A percentile compares a stretch with the other conserved stretches of the same genome.
Evolutionary conservation across 106 monocot genomes (phyloP).

Genomic region (Phalaenopsis aphrodite): DNA sequence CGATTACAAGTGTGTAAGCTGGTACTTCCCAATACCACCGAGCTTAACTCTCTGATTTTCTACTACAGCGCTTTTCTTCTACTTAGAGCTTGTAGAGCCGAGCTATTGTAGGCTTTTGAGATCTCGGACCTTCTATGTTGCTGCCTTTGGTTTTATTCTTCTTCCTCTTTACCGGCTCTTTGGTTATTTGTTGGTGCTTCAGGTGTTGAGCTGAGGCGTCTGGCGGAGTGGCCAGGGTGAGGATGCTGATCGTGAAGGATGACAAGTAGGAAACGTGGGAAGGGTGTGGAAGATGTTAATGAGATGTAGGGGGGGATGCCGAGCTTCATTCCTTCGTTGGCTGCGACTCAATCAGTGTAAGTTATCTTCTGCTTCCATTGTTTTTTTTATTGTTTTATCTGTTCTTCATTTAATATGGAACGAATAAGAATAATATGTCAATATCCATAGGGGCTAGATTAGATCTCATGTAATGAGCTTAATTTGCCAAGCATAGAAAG

Average conservation of each 20-base stretch:
- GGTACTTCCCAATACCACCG: background rate
- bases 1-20: background rate
- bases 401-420: background rate
- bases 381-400: background rate
- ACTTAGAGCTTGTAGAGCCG: background rate
- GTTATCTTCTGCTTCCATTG: background rate
- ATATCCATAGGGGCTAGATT: background rate
- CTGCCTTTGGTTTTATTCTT: background rate
- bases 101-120: background rate
- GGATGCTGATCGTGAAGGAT: background rate
- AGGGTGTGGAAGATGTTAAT: background rate
- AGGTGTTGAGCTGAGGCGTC: background rate
- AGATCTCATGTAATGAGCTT: background rate
- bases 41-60: background rate
- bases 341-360: background rate
- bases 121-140: background rate
- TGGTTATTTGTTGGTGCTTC: background rate
- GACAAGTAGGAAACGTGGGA: background rate
- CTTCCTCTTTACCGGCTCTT: background rate
- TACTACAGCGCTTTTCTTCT: background rate
- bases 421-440: background rate
- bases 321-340: constrained; percentile 5
- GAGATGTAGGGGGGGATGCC: constrained; percentile 2
- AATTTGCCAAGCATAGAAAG: background rate
- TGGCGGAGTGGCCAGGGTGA: background rate